phyloP scores from a whole-genome alignment of 1,139 yeast genomes.

The Lodderomyces theae region DNA sequence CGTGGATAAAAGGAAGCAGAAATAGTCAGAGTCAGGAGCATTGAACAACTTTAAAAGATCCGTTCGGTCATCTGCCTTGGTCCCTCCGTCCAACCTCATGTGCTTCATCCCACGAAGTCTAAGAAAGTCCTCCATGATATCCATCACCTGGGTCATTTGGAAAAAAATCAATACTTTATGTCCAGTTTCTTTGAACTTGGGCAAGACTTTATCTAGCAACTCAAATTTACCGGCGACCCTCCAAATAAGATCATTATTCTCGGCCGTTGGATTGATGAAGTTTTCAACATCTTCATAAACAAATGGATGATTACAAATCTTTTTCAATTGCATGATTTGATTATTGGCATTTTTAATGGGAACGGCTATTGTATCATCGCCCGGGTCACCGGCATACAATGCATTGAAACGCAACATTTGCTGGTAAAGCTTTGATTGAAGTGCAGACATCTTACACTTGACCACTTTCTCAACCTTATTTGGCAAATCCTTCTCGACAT shows the following conservation, averaged over 20 bases:
- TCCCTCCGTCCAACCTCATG: constrained; percentile 77
- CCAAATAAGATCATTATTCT: constrained; percentile 73
- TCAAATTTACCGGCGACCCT: constrained; percentile 78
- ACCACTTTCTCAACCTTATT: constrained; percentile 93
- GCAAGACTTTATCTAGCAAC: constrained; percentile 67
- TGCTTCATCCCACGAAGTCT: constrained; percentile 63
- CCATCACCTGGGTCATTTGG: constrained; percentile 89
- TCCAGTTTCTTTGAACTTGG: constrained; percentile 71
- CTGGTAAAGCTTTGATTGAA: constrained; percentile 76
- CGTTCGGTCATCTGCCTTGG: constrained; percentile 82
- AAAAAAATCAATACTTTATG: constrained; percentile 79
- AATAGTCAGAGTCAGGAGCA: constrained; percentile 69
- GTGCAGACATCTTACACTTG: constrained; percentile 89
- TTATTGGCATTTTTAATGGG: constrained; percentile 85
- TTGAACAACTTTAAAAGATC: constrained; percentile 65
- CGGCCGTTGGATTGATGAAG: constrained; percentile 70
- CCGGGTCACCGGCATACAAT: constrained; percentile 56
- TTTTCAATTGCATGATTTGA: constrained; percentile 92
- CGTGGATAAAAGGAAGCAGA: constrained; percentile 75
- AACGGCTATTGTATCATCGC: constrained; percentile 41
- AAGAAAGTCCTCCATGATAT: constrained; percentile 82
- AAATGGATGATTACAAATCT: constrained; percentile 96
- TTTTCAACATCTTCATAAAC: constrained; percentile 94
- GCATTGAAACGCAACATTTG: constrained; percentile 74
- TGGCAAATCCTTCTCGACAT: constrained; percentile 95